A percentile compares a stretch with the other conserved stretches of the same genome.
These are phyloP conservation scores for Apiotrichum veenhuisii DNA, from an alignment of 1,284 basidiomycete species.

Conservation along the genomic window DNA sequence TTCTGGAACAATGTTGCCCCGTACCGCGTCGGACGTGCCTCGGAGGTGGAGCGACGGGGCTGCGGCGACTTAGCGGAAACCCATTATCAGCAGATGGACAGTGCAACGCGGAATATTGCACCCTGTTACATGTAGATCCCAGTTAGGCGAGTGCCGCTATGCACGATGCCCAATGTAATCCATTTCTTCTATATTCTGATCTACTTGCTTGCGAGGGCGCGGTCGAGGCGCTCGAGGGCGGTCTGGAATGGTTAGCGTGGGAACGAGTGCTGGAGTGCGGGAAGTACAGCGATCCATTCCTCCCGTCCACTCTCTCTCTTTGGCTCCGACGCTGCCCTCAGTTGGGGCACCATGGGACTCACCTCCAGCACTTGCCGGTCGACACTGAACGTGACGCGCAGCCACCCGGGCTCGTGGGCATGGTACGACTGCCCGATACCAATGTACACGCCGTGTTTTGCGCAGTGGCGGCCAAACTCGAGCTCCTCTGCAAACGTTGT, in stretches of 20 bases:
- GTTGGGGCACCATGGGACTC: neutral
- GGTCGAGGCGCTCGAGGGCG: neutral
- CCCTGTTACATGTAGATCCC: no score
- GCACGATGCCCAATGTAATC: no score
- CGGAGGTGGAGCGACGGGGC: no score
- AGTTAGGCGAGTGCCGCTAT: no score
- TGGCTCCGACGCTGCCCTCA: no score
- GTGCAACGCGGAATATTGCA: no score
- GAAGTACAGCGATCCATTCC: no score
- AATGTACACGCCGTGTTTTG: neutral
- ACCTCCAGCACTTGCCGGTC: slow-evolving; percentile 2
- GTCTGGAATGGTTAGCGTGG: neutral
- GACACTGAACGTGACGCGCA: slow-evolving; percentile 17
- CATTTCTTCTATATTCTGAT: neutral
- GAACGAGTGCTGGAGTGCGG: neutral
- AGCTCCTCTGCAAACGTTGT: slow-evolving; percentile 13
- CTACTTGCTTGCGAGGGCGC: neutral
- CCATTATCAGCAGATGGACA: no score
- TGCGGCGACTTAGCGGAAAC: no score
- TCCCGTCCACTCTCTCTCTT: no score
- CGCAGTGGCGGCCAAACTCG: slow-evolving; percentile 4
- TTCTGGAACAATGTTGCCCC: no score
- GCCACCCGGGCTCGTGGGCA: slow-evolving; percentile 11
- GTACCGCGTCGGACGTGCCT: no score
- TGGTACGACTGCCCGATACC: slow-evolving; percentile 16